A percentile compares a stretch with the other conserved stretches of the same genome.
These are phyloP conservation scores for Trypanosoma platydactyli DNA, from an alignment of 208 protist genomes.

Conservation along the genomic window DNA sequence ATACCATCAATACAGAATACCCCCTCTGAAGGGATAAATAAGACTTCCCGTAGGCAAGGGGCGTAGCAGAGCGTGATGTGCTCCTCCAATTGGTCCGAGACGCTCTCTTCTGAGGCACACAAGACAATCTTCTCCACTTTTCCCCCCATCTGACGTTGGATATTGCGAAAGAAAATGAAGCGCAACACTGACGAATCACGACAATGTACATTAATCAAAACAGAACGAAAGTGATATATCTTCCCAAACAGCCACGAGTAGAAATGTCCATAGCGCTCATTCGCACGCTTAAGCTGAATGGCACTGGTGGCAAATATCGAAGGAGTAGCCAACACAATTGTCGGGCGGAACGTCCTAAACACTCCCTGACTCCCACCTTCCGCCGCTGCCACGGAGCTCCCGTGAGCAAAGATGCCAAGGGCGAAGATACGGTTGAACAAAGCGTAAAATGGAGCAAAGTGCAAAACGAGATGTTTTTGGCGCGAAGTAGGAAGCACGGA, in stretches of 20 bases:
- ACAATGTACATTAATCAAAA: conserved; percentile 74
- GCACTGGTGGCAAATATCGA: conserved; percentile 74
- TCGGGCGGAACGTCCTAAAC: conserved; percentile 64
- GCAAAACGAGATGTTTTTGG: conserved; percentile 67
- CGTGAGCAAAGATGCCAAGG: conserved; percentile 67
- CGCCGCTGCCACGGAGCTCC: conserved; percentile 66
- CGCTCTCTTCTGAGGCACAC: conserved; percentile 66
- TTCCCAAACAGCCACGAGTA: conserved; percentile 74
- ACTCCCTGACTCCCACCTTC: conserved; percentile 46
- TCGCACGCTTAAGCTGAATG: conserved; percentile 58
- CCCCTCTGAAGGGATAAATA: conserved; percentile 68
- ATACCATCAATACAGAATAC: conserved; percentile 76
- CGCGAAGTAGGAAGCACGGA: conserved; percentile 60
- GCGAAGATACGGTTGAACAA: conserved; percentile 78
- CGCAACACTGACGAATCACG: conserved; percentile 73
- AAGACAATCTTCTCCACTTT: conserved; percentile 71
- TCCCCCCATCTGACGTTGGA: conserved; percentile 69
- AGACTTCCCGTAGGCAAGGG: conserved; percentile 77
- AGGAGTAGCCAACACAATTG: conserved; percentile 66
- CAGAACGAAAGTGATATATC: conserved; percentile 68
- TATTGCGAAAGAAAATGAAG: conserved; percentile 76
- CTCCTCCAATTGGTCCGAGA: conserved; percentile 66
- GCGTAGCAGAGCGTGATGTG: conserved; percentile 84
- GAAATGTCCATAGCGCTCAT: conserved; percentile 51
- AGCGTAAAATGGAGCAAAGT: conserved; percentile 68